phyloP scores from a whole-genome alignment of 176 grass and related monocot species.

The Rhynchospora tenuis region DNA sequence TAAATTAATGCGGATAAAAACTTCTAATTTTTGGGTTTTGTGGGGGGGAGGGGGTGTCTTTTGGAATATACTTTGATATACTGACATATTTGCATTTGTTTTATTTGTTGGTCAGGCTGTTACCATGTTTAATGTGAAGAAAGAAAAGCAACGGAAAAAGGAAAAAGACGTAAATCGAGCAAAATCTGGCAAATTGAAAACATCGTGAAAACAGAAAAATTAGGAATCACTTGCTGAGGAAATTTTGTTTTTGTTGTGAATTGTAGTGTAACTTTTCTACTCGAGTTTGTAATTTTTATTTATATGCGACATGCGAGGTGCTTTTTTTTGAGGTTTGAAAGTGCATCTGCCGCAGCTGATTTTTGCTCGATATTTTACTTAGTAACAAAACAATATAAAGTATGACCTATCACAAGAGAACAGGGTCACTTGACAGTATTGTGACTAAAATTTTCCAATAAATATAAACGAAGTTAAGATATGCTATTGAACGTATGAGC shows the following conservation, averaged over 20 bases:
- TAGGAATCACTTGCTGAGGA: neutral
- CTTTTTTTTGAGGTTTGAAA: too few species aligned
- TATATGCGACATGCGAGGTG: neutral
- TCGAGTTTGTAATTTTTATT: conserved; percentile 7
- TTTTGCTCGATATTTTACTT: too few species aligned
- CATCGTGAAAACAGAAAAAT: conserved; percentile 50
- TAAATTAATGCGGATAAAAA: too few species aligned
- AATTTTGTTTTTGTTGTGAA: neutral
- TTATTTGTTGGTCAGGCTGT: conserved; percentile 50
- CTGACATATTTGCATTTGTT: neutral
- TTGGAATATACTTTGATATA: neutral
- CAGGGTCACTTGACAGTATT: too few species aligned
- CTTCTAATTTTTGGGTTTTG: neutral
- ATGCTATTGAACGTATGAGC: too few species aligned
- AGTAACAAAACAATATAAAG: too few species aligned
- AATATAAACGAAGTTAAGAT: too few species aligned
- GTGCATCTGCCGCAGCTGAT: too few species aligned
- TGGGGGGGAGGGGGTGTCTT: neutral
- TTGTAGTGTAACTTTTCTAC: neutral
- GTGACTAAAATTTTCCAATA: too few species aligned
- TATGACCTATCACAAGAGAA: too few species aligned
- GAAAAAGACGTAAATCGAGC: conserved; percentile 25
- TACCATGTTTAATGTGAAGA: conserved; percentile 80
- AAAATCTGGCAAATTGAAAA: conserved; percentile 48
- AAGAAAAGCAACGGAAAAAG: conserved; percentile 64